Evolutionary conservation across 1,139 yeast genomes (phyloP), one percentile per base, ranked within the genome.

Genomic region (Candida buenavistaensis): DNA sequence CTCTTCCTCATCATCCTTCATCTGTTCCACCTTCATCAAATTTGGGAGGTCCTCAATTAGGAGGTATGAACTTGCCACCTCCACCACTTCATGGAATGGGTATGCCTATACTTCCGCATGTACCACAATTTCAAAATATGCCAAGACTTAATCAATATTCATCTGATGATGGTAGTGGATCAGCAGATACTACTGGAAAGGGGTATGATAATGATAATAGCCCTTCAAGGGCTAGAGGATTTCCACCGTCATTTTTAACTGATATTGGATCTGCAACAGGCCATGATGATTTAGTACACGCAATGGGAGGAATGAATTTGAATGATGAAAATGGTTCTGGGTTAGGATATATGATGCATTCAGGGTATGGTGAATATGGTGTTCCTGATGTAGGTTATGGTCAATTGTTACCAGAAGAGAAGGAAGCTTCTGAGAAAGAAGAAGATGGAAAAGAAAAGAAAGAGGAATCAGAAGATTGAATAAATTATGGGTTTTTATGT

Each of bases 251-350:
- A 19, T 19, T 22, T 19, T 23, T 23, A 9, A 23, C 30, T 4
- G 30, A 26, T 24, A 3, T 9, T 23, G 19, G 15, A 9, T 27
- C 23, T 13, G 16, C n/a, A 21, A 8, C 6, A 23, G 24, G 9
- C 17, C 29, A 23, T 50, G 45, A 27, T 6, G 45, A 51, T 26
- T 47, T 53, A 30, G 40, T 39, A 11, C 34, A 38, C 23, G 45
- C 57, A 6, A 48, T 54, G 48, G 46, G 44, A 8, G 36, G 41
- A 14, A 45, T 52, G 50, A 45, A 35, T 30, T 39, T 52, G 13
- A 22, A 22, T 22, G 7, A 11, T 22, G 24, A 22, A 22, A 11
- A 23, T 15, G 31, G 21, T 7, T 26, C 9, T 5, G 36, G 32
- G 13, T 26, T 26, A 23, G 37, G 32, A 10, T 35, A 39, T 29